Evolutionary conservation across 176 grass and related monocot species (phyloP).

Genomic region (Oryza meyeriana): DNA sequence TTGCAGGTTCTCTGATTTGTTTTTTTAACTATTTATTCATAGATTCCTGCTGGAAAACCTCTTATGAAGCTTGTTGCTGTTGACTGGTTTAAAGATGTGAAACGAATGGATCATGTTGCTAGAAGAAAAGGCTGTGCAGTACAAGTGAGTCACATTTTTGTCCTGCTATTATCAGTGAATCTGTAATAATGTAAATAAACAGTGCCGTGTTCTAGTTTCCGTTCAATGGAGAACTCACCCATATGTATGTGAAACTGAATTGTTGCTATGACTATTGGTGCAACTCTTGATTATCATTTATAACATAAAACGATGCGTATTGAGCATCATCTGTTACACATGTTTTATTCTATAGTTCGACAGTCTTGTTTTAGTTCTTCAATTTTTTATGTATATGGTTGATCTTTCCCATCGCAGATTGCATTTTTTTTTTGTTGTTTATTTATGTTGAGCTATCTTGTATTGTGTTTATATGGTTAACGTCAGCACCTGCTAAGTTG

Average conservation of each 20-base stretch:
- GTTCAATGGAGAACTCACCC: not conserved
- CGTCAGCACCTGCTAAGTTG: slow-evolving; percentile 18
- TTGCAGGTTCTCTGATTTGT: slow-evolving; percentile 3
- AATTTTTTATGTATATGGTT: not conserved
- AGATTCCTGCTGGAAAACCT: slow-evolving; percentile 93
- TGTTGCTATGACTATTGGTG: slow-evolving; percentile 4
- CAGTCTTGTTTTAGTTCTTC: not conserved
- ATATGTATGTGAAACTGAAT: not conserved
- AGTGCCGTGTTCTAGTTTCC: not conserved
- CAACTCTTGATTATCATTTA: slow-evolving; percentile 26
- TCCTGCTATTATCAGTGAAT: slow-evolving; percentile 17
- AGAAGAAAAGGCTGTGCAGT: slow-evolving; percentile 92
- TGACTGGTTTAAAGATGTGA: slow-evolving; percentile 96
- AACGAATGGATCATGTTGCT: slow-evolving; percentile 97
- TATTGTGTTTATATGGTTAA: slow-evolving; percentile 22
- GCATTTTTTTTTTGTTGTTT: not conserved
- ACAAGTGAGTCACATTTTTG: slow-evolving; percentile 56
- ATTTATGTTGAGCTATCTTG: not conserved
- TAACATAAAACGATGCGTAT: not conserved
- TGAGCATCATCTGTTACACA: not conserved
- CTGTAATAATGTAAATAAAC: slow-evolving; percentile 3
- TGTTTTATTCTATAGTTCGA: slow-evolving; percentile 9
- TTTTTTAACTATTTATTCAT: slow-evolving; percentile 12
- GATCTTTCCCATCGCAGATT: not conserved
- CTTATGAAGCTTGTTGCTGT: slow-evolving; percentile 95